A percentile compares a stretch with the other conserved stretches of the same genome.
Conservation (phyloP, 192 early-diverging fungal species). For the Backusella circina region DNA sequence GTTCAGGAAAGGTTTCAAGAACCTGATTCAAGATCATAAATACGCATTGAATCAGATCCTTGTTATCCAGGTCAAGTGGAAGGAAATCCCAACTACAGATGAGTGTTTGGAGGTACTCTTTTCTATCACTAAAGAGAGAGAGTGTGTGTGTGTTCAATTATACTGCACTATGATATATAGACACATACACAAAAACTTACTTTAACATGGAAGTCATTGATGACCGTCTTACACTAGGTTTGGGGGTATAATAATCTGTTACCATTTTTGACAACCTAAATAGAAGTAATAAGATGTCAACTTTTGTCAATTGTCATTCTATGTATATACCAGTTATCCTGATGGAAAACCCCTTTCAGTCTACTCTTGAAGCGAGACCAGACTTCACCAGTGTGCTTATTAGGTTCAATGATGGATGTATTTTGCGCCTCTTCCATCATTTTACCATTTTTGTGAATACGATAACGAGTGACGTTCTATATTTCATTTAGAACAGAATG, state of each 20-base stretch:
- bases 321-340: slow-evolving; percentile 13
- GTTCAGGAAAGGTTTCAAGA: slow-evolving; percentile 42
- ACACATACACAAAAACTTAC: background rate
- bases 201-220: slow-evolving; percentile 5
- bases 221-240: slow-evolving; percentile 11
- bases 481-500: too few species aligned
- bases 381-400: slow-evolving; percentile 1
- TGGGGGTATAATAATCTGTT: slow-evolving; percentile 21
- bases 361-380: slow-evolving; percentile 15
- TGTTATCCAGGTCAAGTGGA: slow-evolving; percentile 57
- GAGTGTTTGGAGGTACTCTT: slow-evolving; percentile 42
- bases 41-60: slow-evolving; percentile 65
- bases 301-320: background rate
- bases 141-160: background rate
- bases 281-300: background rate
- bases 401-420: background rate
- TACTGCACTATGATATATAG: background rate
- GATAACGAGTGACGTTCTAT: slow-evolving; percentile 10
- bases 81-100: slow-evolving; percentile 68
- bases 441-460: background rate
- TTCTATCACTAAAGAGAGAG: slow-evolving; percentile 33
- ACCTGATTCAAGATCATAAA: slow-evolving; percentile 68
- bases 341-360: slow-evolving; percentile 17
- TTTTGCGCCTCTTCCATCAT: background rate
- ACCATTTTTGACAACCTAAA: slow-evolving; percentile 20